These are phyloP conservation scores for Skeletonema marinoi DNA, from an alignment of 108 stramenopile genomes.

Conservation along the genomic window DNA sequence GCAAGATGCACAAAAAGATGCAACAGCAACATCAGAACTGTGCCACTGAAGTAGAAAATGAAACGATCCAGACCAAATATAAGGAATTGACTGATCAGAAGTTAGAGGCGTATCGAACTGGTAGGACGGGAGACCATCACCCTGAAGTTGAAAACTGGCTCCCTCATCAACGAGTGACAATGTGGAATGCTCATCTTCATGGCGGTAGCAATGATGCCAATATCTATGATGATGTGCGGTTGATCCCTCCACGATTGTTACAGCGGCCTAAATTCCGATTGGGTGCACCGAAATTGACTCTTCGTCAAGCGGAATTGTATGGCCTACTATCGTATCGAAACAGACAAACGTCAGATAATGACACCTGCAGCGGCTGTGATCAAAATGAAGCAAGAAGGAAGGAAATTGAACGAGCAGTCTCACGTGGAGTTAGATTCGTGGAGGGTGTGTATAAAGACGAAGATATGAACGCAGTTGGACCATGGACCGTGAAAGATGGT, in stretches of 20 bases:
- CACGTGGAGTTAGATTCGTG: constrained; percentile 63
- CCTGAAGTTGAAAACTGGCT: constrained; percentile 54
- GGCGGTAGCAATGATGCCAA: neutral
- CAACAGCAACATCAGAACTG: too few species aligned
- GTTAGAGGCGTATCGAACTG: constrained; percentile 62
- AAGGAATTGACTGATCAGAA: constrained; percentile 28
- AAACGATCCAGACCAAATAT: constrained; percentile 1
- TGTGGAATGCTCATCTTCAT: constrained; percentile 27
- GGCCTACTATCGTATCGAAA: constrained; percentile 61
- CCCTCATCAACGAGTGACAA: constrained; percentile 17
- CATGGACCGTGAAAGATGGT: constrained; percentile 10
- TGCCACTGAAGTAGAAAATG: neutral
- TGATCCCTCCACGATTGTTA: constrained; percentile 14
- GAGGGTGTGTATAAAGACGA: constrained; percentile 14
- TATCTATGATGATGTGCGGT: neutral
- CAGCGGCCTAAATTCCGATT: constrained; percentile 59
- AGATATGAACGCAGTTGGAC: constrained; percentile 6
- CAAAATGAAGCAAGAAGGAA: constrained; percentile 20
- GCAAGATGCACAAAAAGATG: neutral
- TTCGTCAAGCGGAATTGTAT: constrained; percentile 67
- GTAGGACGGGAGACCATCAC: constrained; percentile 59
- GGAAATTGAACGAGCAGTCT: constrained; percentile 49
- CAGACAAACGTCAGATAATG: too few species aligned
- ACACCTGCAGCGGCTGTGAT: neutral
- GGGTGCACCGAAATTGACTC: constrained; percentile 53